A percentile compares a stretch with the other conserved stretches of the same genome.
These are phyloP conservation scores for Rhizomucor miehei DNA, from an alignment of 371 early-diverging fungal species.

Conservation along the genomic window DNA sequence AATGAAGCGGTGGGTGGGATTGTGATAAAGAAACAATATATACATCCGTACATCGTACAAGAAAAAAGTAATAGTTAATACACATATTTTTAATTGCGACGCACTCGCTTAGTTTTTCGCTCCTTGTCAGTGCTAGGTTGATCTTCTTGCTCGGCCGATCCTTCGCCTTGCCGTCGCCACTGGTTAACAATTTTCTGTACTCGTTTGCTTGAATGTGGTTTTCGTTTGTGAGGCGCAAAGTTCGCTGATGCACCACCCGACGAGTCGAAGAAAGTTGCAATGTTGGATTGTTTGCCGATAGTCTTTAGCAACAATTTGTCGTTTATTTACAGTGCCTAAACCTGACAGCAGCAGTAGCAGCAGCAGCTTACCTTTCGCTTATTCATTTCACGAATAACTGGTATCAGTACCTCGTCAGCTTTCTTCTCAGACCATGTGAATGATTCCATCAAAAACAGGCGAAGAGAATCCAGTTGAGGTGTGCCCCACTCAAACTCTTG, in stretches of 20 bases:
- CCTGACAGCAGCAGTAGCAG: not conserved
- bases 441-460: constrained; percentile 46
- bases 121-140: not conserved
- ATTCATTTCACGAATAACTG: constrained; percentile 76
- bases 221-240: constrained; percentile 6
- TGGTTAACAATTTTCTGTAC: constrained; percentile 23
- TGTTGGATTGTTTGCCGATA: constrained; percentile 28
- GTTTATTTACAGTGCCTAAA: not conserved
- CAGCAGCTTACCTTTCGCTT: constrained; percentile 27
- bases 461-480: constrained; percentile 78
- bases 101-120: not conserved
- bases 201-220: constrained; percentile 29
- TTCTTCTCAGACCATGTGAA: constrained; percentile 51
- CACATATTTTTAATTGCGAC: too few relatives aligned
- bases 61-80: too few relatives aligned
- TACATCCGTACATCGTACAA: too few relatives aligned
- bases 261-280: constrained; percentile 39
- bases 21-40: too few relatives aligned
- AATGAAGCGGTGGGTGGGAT: constrained; percentile 20
- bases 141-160: not conserved
- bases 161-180: not conserved
- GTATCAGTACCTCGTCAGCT: constrained; percentile 65
- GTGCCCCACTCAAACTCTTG: constrained; percentile 80
- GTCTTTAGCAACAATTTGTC: not conserved
- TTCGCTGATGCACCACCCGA: constrained; percentile 19